Percentiles rank a stretch among this genome's conserved stretches.
Evolutionary conservation across 345 rosid genomes (phyloP).

Genomic region (Populus euphratica): DNA sequence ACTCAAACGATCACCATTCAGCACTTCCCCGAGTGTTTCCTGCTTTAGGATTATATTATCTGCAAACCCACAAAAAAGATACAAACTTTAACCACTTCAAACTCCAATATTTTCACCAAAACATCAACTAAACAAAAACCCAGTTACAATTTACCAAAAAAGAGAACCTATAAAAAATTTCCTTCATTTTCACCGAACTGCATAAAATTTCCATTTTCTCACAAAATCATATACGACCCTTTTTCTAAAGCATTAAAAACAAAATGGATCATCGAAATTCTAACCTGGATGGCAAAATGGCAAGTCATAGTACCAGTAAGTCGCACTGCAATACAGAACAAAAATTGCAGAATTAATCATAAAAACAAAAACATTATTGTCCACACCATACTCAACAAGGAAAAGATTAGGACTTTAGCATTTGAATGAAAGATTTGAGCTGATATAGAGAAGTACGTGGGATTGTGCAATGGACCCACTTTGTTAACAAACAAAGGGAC

Average conservation of each 20-base stretch:
- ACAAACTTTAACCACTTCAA: conserved; percentile 8
- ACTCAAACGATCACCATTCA: conserved; percentile 70
- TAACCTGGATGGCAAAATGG: conserved; percentile 87
- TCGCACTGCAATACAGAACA: conserved; percentile 54
- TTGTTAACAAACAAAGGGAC: conserved; percentile 76
- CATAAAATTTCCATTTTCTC: no score
- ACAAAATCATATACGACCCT: no score
- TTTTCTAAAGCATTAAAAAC: neutral
- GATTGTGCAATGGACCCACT: conserved; percentile 76
- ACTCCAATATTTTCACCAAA: neutral
- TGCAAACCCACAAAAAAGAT: conserved; percentile 29
- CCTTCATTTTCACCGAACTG: no score
- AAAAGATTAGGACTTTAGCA: no score
- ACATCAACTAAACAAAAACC: neutral
- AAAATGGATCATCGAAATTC: conserved; percentile 21
- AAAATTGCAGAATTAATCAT: neutral
- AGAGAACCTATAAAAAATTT: neutral
- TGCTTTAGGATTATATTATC: conserved; percentile 49
- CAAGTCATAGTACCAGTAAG: conserved; percentile 67
- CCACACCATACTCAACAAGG: no score
- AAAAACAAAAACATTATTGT: neutral
- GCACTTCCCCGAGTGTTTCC: conserved; percentile 77
- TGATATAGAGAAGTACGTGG: conserved; percentile 40
- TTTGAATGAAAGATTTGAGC: neutral
- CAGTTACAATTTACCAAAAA: neutral